Evolutionary conservation across 2,329 filamentous ascomycete genomes (phyloP), one percentile per base, ranked within the genome.

Genomic region (Fusarium dimerum): DNA sequence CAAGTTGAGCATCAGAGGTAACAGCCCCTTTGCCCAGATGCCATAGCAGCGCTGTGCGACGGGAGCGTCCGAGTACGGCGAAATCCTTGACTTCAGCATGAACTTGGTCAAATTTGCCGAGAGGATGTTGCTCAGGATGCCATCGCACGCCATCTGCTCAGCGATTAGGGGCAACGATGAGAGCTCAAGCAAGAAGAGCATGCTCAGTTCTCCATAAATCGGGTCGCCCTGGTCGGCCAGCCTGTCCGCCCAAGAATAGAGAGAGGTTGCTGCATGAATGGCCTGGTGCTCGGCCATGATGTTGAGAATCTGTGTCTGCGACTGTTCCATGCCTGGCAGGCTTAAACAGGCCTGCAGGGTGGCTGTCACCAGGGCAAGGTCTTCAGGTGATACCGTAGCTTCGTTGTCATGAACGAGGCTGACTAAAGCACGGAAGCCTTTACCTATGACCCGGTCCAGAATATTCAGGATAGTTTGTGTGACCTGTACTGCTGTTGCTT

Each of bases 171-270:
- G 88, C 13, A 97, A 80, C 13, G 84, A 87, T 1, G 92, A 96
- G 12, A 99, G 81, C 61, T 96, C 90, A 18, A 96, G 84, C 13
- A 99, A 80, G 71, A 97, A 95, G 26, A 92, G 80, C 40, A 96
- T 81, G 64, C 89, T 90, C n/a, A 97, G 82, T 68, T 97, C 92
- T 58, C 92, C 94, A 70, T 97, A 97, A 30, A 97, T 78, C 0
- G 94, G 93, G 67, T 97, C 93, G 29, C 86, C 85, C 51, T 88
- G 82, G 36, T 88, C 81, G 1, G 88, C 83, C 20, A 97, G 80
- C 60, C 87, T 85, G 70, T 97, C 92, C 5, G 93, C 85, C 94
- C 94, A 99, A 0, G 92, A 96, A 72, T 93, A 97, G 6, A 99
- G 80, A 34, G 89, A 91, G 6, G 88, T 86, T 1, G 92, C 92